Evolutionary conservation across 83 land plant genomes (phyloP).

Genomic region (Diphasiastrum complanatum): DNA sequence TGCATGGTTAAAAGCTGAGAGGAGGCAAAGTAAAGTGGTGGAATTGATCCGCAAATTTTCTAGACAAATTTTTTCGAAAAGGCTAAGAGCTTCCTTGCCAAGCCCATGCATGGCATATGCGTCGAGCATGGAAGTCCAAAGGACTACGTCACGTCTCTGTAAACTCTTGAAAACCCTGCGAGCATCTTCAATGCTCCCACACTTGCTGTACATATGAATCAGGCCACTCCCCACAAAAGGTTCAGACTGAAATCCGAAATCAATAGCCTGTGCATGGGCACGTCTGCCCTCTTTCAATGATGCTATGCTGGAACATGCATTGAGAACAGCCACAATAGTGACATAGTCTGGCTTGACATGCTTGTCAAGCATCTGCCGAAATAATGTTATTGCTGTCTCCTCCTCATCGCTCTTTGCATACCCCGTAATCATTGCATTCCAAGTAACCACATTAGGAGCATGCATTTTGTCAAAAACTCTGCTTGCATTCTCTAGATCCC

Average conservation of each 20-base stretch:
- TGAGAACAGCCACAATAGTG: neutral
- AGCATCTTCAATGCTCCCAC: conserved; percentile 12
- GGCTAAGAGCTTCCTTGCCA: neutral
- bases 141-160: neutral
- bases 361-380: neutral
- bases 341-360: neutral
- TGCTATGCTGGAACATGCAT: neutral
- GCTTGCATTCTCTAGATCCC: neutral
- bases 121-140: conserved; percentile 7
- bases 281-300: neutral
- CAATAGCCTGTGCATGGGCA: conserved; percentile 1
- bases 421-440: conserved; percentile 8
- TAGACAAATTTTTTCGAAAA: neutral
- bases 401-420: neutral
- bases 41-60: neutral
- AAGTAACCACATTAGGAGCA: conserved; percentile 3
- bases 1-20: neutral
- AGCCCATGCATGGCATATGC: conserved; percentile 3
- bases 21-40: neutral
- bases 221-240: neutral
- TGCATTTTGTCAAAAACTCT: neutral
- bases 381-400: neutral
- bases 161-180: neutral
- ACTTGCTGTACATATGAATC: conserved; percentile 17
- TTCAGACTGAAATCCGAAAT: conserved; percentile 1